Evolutionary conservation across 2,329 filamentous ascomycete genomes (phyloP).

Genomic region (Lachnellula cervina): DNA sequence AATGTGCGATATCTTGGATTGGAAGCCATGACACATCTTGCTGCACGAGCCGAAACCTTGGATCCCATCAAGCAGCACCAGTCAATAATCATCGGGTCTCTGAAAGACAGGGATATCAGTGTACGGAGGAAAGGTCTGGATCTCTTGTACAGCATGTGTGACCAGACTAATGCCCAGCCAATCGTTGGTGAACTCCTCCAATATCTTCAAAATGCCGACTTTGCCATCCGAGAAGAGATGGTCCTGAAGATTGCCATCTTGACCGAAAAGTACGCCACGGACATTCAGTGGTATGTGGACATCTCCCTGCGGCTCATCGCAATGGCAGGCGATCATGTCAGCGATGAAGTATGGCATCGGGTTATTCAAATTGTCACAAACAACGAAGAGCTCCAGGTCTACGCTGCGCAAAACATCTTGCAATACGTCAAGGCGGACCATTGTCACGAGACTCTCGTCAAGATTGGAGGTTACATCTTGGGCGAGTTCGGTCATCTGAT

Average conservation of each 20-base stretch:
- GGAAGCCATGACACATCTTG: constrained; percentile 97
- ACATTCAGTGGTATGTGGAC: constrained; percentile 99
- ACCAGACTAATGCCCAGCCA: constrained; percentile 85
- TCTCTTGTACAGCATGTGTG: constrained; percentile 98
- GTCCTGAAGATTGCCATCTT: constrained; percentile 97
- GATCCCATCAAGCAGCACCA: constrained; percentile 99
- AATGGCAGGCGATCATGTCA: constrained; percentile 96
- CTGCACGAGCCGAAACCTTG: constrained; percentile 85
- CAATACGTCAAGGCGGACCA: constrained; percentile 89
- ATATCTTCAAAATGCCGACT: constrained; percentile 94
- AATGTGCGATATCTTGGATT: constrained; percentile 94
- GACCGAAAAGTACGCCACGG: constrained; percentile 96
- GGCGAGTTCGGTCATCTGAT: constrained; percentile 97
- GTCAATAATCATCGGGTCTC: constrained; percentile 86
- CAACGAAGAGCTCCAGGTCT: constrained; percentile 96
- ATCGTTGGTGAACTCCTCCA: constrained; percentile 92
- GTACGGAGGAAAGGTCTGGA: constrained; percentile 94
- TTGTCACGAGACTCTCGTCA: constrained; percentile 94
- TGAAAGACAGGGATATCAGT: constrained; percentile 95
- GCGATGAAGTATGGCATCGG: constrained; percentile 97
- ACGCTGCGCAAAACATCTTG: constrained; percentile 88
- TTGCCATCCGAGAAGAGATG: constrained; percentile 98
- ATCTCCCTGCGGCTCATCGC: constrained; percentile 91
- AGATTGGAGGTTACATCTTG: constrained; percentile 93
- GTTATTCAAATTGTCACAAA: constrained; percentile 99